These are phyloP conservation scores for Colletotrichum salicis DNA, from an alignment of 2,329 filamentous ascomycete species.

Conservation along the genomic window DNA sequence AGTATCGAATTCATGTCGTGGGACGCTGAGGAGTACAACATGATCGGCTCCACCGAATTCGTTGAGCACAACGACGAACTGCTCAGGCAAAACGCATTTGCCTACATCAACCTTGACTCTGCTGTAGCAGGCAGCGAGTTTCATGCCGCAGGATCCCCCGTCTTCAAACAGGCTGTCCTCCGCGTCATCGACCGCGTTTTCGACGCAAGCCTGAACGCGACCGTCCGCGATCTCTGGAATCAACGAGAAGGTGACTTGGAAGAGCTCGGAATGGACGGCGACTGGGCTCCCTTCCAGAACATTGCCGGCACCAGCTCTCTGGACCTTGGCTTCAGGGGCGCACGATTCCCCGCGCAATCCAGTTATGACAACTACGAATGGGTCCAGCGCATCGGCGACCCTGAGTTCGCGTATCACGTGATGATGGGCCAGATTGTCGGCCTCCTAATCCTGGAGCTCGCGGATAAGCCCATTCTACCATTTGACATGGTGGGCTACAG, in stretches of 20 bases:
- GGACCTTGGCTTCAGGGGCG: conserved; percentile 81
- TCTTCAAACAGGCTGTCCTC: conserved; percentile 78
- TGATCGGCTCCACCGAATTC: conserved; percentile 93
- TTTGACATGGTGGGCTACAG: conserved; percentile 84
- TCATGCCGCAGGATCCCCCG: conserved; percentile 80
- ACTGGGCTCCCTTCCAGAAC: conserved; percentile 91
- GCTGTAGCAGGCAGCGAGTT: conserved; percentile 82
- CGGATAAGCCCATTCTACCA: conserved; percentile 83
- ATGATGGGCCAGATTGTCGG: conserved; percentile 82
- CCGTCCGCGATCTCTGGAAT: conserved; percentile 83
- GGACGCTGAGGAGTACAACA: conserved; percentile 94
- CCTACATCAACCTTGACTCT: conserved; percentile 91
- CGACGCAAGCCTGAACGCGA: conserved; percentile 78
- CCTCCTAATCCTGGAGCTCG: conserved; percentile 85
- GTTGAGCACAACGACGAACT: conserved; percentile 85
- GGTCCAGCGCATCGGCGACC: conserved; percentile 84
- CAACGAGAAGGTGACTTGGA: conserved; percentile 68
- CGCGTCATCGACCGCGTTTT: conserved; percentile 79
- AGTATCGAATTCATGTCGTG: conserved; percentile 97
- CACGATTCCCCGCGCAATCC: conserved; percentile 77
- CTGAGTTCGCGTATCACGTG: conserved; percentile 83
- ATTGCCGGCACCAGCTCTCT: conserved; percentile 89
- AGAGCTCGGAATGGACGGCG: conserved; percentile 77
- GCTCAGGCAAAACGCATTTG: conserved; percentile 79
- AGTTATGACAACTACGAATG: conserved; percentile 92